Evolutionary conservation across 2,329 filamentous ascomycete genomes (phyloP).

Genomic region (Blastomyces parvus): DNA sequence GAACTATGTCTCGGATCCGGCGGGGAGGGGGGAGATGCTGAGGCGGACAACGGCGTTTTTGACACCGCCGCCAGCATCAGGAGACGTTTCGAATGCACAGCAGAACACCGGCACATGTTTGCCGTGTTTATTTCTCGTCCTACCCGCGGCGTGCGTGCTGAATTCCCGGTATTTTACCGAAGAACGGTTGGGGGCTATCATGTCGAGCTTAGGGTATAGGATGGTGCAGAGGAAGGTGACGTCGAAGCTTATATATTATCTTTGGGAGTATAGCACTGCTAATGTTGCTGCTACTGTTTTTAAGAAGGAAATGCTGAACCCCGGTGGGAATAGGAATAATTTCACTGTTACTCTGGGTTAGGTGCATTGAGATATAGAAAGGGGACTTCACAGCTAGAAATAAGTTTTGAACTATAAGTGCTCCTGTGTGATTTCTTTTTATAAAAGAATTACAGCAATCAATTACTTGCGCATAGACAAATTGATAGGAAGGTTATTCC

Average conservation of each 20-base stretch:
- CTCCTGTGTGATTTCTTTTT: too few species aligned
- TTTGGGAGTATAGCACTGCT: conserved; percentile 57
- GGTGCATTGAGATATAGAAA: background rate
- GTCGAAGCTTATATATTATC: conserved; percentile 74
- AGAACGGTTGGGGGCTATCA: conserved; percentile 57
- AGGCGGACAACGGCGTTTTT: conserved; percentile 64
- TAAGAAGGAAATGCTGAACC: conserved; percentile 65
- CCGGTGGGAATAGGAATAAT: conserved; percentile 74
- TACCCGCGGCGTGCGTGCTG: conserved; percentile 75
- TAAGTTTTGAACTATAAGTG: too few species aligned
- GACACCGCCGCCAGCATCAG: conserved; percentile 24
- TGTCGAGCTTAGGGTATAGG: conserved; percentile 65
- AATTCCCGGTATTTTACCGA: conserved; percentile 89
- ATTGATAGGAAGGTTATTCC: background rate
- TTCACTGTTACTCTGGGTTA: conserved; percentile 65
- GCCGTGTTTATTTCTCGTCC: conserved; percentile 68
- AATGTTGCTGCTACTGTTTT: conserved; percentile 32
- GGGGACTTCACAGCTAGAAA: background rate
- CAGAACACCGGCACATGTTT: conserved; percentile 17
- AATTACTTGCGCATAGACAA: background rate
- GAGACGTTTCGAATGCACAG: conserved; percentile 13
- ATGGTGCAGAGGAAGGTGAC: conserved; percentile 60
- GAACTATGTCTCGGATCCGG: conserved; percentile 80
- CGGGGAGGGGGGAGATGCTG: conserved; percentile 74
- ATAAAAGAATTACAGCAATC: too few species aligned